Evolutionary conservation across 352 stramenopile species (phyloP), one percentile per base, ranked within the genome.

Genomic region (Phytopythium boreale): DNA sequence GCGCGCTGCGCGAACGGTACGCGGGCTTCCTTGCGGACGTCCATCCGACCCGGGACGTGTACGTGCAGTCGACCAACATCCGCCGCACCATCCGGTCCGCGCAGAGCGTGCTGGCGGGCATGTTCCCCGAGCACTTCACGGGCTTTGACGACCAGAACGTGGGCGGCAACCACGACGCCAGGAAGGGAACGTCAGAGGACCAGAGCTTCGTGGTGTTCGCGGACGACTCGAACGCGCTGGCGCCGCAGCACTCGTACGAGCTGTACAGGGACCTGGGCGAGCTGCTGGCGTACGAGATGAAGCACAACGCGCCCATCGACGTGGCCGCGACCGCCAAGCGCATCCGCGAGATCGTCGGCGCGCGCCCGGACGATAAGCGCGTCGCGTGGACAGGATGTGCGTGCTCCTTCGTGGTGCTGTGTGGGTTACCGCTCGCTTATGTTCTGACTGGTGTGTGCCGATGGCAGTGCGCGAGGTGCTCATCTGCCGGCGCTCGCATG

Each of bases 21-120:
- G 56, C 58, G 0, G 36, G 39, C 9, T 70, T 92, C 15, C 49
- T 93, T 20, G 24, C 60, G 11, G 58, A 63, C 14, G 44, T 74
- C 2, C 56, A 89, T 29, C 75, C 80, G 15, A 44, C 60, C 8
- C 55, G 36, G 15, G 67, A 91, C 41, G 66, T 93, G 36, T 80
- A 92, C 53, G 80, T 92, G 17, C 71, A 88, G 61, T 92, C 82
- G 59, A 94, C 86, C 55, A 92, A 94, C 66, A 86, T 94, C 56
- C 68, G 80, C 1, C 74, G 83, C 20, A 94, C 86, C 29, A 87
- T 92, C 43, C 75, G 77, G 2, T 92, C 86, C 20, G 77, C 81
- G 41, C 83, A 94, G 69, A 83, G 81, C 68, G 63, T 92, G 27
- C 70, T 92, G 22, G 73, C 67, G 5, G 86, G 86, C 15, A 70